A percentile compares a stretch with the other conserved stretches of the same genome.
phyloP scores from a whole-genome alignment of 805 yeast genomes.

The Wickerhamomyces bisporus region DNA sequence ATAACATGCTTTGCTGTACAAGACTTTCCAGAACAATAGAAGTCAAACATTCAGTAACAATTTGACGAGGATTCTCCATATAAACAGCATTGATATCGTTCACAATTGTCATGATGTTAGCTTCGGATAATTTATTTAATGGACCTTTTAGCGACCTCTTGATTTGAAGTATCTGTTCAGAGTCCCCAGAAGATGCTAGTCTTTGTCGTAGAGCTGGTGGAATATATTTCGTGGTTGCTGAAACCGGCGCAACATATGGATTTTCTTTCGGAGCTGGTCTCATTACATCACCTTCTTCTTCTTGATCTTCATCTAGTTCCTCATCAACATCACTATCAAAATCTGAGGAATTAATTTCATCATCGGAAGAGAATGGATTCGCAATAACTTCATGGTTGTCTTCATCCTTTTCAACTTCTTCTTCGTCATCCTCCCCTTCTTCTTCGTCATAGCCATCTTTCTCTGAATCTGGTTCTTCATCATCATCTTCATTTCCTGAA shows the following conservation, averaged over 20 bases:
- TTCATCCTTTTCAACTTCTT: conserved; percentile 18
- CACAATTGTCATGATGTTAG: conserved; percentile 68
- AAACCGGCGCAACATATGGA: conserved; percentile 66
- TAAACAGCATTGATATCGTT: conserved; percentile 63
- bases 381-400: conserved; percentile 24
- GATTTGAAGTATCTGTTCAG: conserved; percentile 45
- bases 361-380: conserved; percentile 35
- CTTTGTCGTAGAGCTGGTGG: conserved; percentile 83
- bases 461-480: conserved; percentile 12
- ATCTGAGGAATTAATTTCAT: conserved; percentile 36
- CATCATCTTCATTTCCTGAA: conserved; percentile 22
- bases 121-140: conserved; percentile 83
- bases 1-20: conserved; percentile 53
- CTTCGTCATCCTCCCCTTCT: conserved; percentile 23
- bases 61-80: conserved; percentile 64
- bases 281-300: conserved; percentile 24
- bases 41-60: conserved; percentile 70
- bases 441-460: conserved; percentile 22
- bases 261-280: conserved; percentile 48
- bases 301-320: conserved; percentile 30
- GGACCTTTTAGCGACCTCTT: conserved; percentile 72
- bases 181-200: conserved; percentile 31
- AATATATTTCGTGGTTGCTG: conserved; percentile 46
- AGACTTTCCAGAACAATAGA: conserved; percentile 60
- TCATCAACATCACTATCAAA: conserved; percentile 37